Conservation (phyloP, 129 eudicot species). For the Rutidosis leptorrhynchoides region DNA sequence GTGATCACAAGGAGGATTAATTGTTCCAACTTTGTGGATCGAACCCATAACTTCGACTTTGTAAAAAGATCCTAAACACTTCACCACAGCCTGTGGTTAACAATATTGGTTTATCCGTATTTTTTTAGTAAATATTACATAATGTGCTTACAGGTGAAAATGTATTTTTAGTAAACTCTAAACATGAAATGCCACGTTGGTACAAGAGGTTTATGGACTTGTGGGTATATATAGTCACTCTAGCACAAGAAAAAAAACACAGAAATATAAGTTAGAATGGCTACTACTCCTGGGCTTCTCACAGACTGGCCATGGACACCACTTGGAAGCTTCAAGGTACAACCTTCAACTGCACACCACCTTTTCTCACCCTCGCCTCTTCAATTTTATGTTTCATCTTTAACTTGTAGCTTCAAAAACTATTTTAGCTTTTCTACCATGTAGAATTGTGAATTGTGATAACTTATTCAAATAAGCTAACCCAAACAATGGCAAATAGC, state of each 20-base stretch:
- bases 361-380: background rate
- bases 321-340: conserved; percentile 67
- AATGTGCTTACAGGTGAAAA: background rate
- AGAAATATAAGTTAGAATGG: conserved; percentile 35
- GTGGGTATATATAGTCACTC: background rate
- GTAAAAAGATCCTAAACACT: too few relatives aligned
- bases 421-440: background rate
- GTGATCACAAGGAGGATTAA: too few relatives aligned
- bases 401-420: background rate
- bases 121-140: too few relatives aligned
- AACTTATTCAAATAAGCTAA: background rate
- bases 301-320: conserved; percentile 74
- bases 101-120: too few relatives aligned
- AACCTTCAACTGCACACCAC: background rate
- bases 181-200: background rate
- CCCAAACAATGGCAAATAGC: background rate
- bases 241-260: background rate
- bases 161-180: background rate
- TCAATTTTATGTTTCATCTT: background rate
- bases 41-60: too few relatives aligned
- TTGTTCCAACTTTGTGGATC: too few relatives aligned
- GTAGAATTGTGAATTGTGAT: background rate
- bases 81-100: too few relatives aligned
- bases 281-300: conserved; percentile 56
- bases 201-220: background rate